These are phyloP conservation scores for Gyromitra esculenta DNA, from an alignment of 2,329 filamentous ascomycete species.

Conservation along the genomic window DNA sequence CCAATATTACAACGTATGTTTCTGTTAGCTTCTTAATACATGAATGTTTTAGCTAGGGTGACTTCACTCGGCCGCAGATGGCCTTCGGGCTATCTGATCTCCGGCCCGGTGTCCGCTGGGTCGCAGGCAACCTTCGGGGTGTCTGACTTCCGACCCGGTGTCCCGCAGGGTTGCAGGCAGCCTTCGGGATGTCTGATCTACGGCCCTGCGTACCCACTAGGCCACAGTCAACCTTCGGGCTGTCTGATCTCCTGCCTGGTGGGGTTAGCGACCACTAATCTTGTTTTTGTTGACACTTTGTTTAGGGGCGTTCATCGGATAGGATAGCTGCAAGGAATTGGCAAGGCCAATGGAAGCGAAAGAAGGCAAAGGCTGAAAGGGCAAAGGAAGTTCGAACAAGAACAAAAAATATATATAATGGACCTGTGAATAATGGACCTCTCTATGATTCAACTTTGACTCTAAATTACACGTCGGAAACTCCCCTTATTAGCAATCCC, in stretches of 20 bases:
- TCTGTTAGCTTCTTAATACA: neutral
- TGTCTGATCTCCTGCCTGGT: constrained; percentile 12
- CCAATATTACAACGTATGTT: constrained; percentile 5
- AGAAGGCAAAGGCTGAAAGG: neutral
- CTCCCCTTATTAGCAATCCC: neutral
- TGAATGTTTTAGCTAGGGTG: constrained; percentile 2
- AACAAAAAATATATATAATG: neutral
- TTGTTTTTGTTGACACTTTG: neutral
- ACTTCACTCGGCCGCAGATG: constrained; percentile 12
- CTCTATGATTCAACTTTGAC: constrained; percentile 7
- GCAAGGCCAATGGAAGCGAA: neutral
- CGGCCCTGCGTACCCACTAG: neutral
- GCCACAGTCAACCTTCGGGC: constrained; percentile 15
- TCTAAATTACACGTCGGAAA: neutral
- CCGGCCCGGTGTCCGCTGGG: neutral
- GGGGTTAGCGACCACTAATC: constrained; percentile 11
- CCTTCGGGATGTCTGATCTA: constrained; percentile 18
- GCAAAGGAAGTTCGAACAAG: neutral
- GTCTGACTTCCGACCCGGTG: neutral
- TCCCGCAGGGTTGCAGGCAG: constrained; percentile 1
- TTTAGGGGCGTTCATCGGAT: constrained; percentile 13
- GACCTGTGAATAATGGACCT: constrained; percentile 8
- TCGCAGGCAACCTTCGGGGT: constrained; percentile 14
- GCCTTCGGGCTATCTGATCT: constrained; percentile 16
- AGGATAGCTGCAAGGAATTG: constrained; percentile 19